Conservation (phyloP, 2,329 filamentous ascomycete genomes). For the Xylaria sp. region DNA sequence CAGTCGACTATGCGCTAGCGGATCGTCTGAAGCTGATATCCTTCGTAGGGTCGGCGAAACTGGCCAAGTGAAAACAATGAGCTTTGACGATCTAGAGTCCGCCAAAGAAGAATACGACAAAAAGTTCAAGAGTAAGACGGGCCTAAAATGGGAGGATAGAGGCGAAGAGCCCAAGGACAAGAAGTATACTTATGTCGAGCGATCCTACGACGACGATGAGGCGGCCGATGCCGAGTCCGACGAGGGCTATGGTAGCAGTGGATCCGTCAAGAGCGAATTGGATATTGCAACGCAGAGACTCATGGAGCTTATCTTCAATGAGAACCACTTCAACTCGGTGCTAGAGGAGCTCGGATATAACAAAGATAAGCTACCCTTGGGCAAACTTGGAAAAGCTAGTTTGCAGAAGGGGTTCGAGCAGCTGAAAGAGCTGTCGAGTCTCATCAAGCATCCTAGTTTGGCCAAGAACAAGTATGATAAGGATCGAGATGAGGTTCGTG, state of each 20-base stretch:
- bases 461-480: conserved; percentile 57
- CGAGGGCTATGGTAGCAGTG: conserved; percentile 29
- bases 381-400: conserved; percentile 81
- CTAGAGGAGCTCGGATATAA: conserved; percentile 76
- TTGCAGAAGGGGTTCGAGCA: conserved; percentile 77
- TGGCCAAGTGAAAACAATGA: conserved; percentile 38
- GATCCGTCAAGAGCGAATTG: conserved; percentile 32
- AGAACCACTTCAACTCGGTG: conserved; percentile 71
- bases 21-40: not conserved
- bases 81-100: conserved; percentile 33
- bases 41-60: conserved; percentile 35
- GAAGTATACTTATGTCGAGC: conserved; percentile 39
- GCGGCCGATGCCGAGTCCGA: conserved; percentile 27
- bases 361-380: conserved; percentile 78
- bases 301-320: conserved; percentile 84
- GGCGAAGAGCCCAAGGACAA: conserved; percentile 35
- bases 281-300: conserved; percentile 61
- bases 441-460: conserved; percentile 64
- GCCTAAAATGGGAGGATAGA: conserved; percentile 36
- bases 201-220: conserved; percentile 33
- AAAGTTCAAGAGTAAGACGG: conserved; percentile 40
- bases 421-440: conserved; percentile 75
- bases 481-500: conserved; percentile 35
- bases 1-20: no score
- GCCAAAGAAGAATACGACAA: conserved; percentile 34